Percentiles rank a stretch among this genome's conserved stretches.
phyloP scores from a whole-genome alignment of 108 stramenopile species.

The Seminavis robusta region DNA sequence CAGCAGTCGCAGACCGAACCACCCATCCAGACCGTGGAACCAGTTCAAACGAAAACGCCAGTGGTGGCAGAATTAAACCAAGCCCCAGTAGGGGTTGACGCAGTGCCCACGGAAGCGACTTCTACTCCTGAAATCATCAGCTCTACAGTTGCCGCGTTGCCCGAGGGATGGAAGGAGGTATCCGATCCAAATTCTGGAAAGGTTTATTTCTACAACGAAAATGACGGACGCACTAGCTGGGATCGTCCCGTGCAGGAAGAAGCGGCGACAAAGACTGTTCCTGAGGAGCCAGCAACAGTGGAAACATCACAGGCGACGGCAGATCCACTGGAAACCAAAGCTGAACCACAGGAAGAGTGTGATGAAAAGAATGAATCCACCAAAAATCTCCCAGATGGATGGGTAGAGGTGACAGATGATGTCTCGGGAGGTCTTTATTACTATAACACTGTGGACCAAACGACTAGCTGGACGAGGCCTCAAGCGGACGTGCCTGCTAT shows the following conservation, averaged over 20 bases:
- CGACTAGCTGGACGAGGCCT: conserved; percentile 58
- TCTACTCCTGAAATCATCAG: too few species aligned
- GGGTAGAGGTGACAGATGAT: conserved; percentile 45
- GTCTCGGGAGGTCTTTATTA: conserved; percentile 42
- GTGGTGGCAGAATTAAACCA: too few species aligned
- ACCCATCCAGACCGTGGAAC: too few species aligned
- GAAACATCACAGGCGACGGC: too few species aligned
- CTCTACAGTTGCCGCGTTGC: conserved; percentile 15
- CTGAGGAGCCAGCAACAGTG: not conserved
- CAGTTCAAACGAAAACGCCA: too few species aligned
- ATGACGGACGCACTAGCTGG: conserved; percentile 65
- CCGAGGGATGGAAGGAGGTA: conserved; percentile 54
- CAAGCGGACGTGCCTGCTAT: too few species aligned
- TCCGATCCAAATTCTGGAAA: conserved; percentile 39
- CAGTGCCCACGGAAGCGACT: too few species aligned
- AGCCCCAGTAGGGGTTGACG: too few species aligned
- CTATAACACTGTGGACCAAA: conserved; percentile 28
- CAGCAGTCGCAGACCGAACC: too few species aligned
- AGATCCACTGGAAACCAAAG: too few species aligned
- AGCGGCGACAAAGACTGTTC: not conserved
- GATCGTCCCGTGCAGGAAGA: conserved; percentile 22
- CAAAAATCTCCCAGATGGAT: conserved; percentile 33
- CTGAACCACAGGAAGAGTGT: too few species aligned
- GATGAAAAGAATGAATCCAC: not conserved
- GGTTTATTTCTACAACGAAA: conserved; percentile 60